These are phyloP conservation scores for Leccinum barrowsii DNA, from an alignment of 768 basidiomycete genomes.

Conservation along the genomic window DNA sequence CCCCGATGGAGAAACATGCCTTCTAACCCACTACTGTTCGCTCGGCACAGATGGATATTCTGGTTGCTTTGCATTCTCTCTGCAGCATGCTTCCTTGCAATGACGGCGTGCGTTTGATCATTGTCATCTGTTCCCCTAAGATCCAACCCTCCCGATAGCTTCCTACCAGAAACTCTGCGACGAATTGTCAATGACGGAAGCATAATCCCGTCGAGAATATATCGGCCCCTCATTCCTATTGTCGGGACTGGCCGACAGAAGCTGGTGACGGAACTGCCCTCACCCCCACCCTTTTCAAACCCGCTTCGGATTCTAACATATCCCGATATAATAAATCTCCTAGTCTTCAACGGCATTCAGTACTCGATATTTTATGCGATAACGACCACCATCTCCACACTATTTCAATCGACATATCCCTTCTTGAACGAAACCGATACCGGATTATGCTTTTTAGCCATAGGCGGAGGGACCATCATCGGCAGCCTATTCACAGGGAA, in stretches of 20 bases:
- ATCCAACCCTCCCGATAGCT: conserved; percentile 10
- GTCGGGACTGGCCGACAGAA: conserved; percentile 23
- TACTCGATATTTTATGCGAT: conserved; percentile 51
- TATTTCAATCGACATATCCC: conserved; percentile 50
- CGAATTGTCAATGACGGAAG: conserved; percentile 30
- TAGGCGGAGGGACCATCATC: conserved; percentile 67
- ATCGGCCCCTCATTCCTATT: conserved; percentile 27
- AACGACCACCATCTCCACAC: conserved; percentile 44
- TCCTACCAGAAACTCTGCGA: conserved; percentile 22
- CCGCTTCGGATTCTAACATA: conserved; percentile 37
- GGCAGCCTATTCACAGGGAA: conserved; percentile 59
- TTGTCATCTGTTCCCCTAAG: too few species aligned
- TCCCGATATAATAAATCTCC: conserved; percentile 37
- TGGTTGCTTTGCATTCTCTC: conserved; percentile 21
- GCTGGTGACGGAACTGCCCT: background rate
- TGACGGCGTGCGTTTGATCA: conserved; percentile 8
- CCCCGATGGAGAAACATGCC: background rate
- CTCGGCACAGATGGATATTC: conserved; percentile 19
- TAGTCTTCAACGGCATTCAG: conserved; percentile 51
- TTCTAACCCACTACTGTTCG: background rate
- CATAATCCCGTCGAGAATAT: conserved; percentile 21
- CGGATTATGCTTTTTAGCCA: conserved; percentile 75
- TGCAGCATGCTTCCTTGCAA: conserved; percentile 9
- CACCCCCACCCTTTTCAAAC: conserved; percentile 32
- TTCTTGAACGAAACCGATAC: conserved; percentile 46